Percentiles rank a stretch among this genome's conserved stretches.
phyloP scores from a whole-genome alignment of 768 basidiomycete species.

The Agaricus sinodeliciosus region DNA sequence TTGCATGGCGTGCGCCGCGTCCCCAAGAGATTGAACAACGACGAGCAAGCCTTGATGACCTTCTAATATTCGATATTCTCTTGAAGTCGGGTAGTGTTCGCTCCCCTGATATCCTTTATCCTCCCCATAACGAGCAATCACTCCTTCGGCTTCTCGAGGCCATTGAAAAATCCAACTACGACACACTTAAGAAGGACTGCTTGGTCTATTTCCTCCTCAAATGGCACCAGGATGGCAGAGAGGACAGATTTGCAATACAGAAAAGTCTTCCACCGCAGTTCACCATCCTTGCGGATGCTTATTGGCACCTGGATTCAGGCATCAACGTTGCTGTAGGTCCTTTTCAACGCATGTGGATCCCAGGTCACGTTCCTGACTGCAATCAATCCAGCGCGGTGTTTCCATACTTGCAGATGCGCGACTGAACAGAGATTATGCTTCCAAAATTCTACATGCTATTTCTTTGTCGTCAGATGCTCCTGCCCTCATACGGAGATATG shows the following conservation, averaged over 20 bases:
- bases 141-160: slow-evolving; percentile 55
- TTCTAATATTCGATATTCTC: slow-evolving; percentile 70
- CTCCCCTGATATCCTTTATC: slow-evolving; percentile 57
- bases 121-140: slow-evolving; percentile 48
- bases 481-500: slow-evolving; percentile 61
- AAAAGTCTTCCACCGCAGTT: slow-evolving; percentile 74
- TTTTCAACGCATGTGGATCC: not conserved
- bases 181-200: slow-evolving; percentile 74
- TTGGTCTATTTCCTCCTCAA: slow-evolving; percentile 77
- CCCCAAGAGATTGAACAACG: slow-evolving; percentile 56
- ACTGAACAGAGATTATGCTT: slow-evolving; percentile 67
- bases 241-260: slow-evolving; percentile 44
- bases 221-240: slow-evolving; percentile 62
- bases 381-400: slow-evolving; percentile 49
- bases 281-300: slow-evolving; percentile 69
- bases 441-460: slow-evolving; percentile 70
- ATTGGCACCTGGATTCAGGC: slow-evolving; percentile 76
- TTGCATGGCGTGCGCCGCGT: slow-evolving; percentile 53
- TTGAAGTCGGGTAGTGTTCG: slow-evolving; percentile 57
- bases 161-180: slow-evolving; percentile 58
- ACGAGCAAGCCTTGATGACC: slow-evolving; percentile 52
- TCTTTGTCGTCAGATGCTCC: slow-evolving; percentile 41
- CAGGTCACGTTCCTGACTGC: not conserved
- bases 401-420: slow-evolving; percentile 68
- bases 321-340: slow-evolving; percentile 53